These are phyloP conservation scores for Pisolithus orientalis DNA, from an alignment of 768 basidiomycete species.

Conservation along the genomic window DNA sequence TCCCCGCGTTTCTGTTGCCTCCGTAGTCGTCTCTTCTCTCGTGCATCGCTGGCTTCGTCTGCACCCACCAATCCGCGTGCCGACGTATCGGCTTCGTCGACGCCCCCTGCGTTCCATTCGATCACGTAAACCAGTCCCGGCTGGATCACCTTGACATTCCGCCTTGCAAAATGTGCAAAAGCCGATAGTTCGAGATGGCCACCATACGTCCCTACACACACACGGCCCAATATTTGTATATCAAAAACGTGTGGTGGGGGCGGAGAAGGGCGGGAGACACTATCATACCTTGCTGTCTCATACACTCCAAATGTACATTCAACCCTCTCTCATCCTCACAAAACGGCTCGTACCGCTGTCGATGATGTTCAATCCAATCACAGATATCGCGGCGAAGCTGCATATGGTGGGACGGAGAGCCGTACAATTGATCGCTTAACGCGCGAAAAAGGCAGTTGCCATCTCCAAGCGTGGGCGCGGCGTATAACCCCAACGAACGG, in stretches of 20 bases:
- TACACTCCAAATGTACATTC: conserved; percentile 64
- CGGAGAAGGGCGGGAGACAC: too few species aligned
- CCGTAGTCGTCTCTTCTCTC: conserved; percentile 39
- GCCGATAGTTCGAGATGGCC: conserved; percentile 93
- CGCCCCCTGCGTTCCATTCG: conserved; percentile 62
- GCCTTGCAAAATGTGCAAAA: conserved; percentile 72
- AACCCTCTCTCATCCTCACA: conserved; percentile 81
- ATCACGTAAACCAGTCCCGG: conserved; percentile 90
- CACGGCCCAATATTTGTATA: not conserved
- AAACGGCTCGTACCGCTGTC: conserved; percentile 75
- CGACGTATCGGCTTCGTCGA: conserved; percentile 25
- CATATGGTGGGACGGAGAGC: conserved; percentile 62
- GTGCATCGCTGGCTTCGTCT: conserved; percentile 29
- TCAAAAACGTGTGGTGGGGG: too few species aligned
- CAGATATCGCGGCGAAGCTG: conserved; percentile 72
- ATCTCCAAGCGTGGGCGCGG: conserved; percentile 81
- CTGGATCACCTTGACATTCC: conserved; percentile 88
- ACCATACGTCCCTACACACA: conserved; percentile 69
- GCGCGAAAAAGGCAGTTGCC: conserved; percentile 94
- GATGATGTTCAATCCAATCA: conserved; percentile 69
- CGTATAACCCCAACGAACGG: conserved; percentile 73
- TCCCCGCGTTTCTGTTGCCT: conserved; percentile 33
- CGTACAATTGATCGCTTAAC: conserved; percentile 81
- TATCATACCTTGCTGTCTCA: conserved; percentile 60
- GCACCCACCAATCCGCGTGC: conserved; percentile 19